Evolutionary conservation across 371 early-diverging fungal genomes (phyloP).

Genomic region (Nematocida major): DNA sequence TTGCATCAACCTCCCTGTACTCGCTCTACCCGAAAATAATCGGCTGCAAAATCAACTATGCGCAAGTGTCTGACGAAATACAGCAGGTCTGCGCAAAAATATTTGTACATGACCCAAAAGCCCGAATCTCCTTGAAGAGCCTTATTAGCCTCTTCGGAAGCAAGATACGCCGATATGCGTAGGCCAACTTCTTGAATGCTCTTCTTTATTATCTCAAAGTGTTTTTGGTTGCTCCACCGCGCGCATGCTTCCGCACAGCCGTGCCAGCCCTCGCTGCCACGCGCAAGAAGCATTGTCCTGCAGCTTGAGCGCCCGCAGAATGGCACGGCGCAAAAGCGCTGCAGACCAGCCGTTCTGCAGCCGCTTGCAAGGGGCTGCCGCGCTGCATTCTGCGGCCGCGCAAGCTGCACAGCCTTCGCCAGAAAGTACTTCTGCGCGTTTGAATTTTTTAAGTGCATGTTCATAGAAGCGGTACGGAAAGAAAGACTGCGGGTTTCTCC

Average conservation of each 20-base stretch:
- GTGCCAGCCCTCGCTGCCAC: no score
- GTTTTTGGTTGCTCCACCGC: no score
- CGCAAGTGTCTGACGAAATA: not conserved
- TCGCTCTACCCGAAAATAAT: constrained; percentile 48
- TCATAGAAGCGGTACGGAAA: constrained; percentile 28
- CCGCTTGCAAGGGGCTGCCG: no score
- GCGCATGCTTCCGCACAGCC: no score
- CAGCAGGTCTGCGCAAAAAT: not conserved
- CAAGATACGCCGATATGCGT: not conserved
- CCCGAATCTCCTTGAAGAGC: not conserved
- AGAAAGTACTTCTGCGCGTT: not conserved
- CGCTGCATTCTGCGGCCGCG: no score
- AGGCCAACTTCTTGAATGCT: not conserved
- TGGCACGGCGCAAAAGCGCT: not conserved
- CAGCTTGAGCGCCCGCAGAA: not conserved
- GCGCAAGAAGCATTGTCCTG: no score
- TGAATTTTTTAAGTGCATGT: constrained; percentile 33
- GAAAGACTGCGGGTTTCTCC: constrained; percentile 40
- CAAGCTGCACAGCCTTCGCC: no score
- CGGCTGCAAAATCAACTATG: constrained; percentile 30
- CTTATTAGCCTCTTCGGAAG: not conserved
- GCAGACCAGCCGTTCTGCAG: no score
- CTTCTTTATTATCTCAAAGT: not conserved
- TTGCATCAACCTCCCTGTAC: constrained; percentile 33
- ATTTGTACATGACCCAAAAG: not conserved